Conservation (phyloP, 208 protist genomes). For the Leishmania gerbilli region DNA sequence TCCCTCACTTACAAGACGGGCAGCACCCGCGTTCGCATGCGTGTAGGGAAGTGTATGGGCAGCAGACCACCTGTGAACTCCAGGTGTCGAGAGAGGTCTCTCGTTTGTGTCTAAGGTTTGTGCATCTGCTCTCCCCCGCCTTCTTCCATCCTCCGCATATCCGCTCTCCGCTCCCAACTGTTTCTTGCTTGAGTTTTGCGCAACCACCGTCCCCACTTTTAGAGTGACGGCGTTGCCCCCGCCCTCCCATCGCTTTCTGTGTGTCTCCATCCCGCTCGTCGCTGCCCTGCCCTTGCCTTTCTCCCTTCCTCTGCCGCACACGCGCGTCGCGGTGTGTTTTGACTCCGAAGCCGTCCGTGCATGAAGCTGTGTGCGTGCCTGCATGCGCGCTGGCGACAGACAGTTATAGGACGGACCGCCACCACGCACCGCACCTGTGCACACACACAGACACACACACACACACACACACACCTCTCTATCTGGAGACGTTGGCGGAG, state of each 20-base stretch:
- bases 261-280: neutral
- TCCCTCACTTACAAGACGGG: neutral
- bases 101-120: neutral
- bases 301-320: neutral
- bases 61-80: neutral
- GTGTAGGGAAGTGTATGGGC: neutral
- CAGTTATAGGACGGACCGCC: neutral
- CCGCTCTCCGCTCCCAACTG: neutral
- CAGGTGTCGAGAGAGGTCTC: neutral
- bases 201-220: neutral
- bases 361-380: neutral
- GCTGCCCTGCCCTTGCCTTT: slow-evolving; percentile 7
- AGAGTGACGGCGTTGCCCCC: neutral
- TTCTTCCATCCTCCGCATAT: neutral
- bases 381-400: neutral
- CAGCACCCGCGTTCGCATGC: neutral
- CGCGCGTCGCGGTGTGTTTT: neutral
- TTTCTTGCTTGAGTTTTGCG: neutral
- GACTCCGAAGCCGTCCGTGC: neutral
- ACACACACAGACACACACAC: no score
- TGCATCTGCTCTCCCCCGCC: neutral
- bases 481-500: neutral
- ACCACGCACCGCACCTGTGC: neutral
- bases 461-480: neutral
- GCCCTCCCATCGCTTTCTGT: neutral